Percentiles rank a stretch among this genome's conserved stretches.
phyloP scores from a whole-genome alignment of 176 grass and related monocot species.

The Aegilops umbellulata region DNA sequence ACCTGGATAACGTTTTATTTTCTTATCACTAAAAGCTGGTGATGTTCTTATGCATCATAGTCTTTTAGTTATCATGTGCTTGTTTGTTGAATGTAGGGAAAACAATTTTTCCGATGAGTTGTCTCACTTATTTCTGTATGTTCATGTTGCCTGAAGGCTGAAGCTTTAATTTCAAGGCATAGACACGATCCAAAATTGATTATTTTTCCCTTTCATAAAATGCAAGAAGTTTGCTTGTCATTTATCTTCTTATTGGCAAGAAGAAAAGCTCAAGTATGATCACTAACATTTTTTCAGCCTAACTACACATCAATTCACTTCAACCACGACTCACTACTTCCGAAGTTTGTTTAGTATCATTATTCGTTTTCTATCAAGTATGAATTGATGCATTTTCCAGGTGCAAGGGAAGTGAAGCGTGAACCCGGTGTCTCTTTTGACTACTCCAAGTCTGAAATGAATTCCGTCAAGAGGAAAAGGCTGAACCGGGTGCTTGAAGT shows the following conservation, averaged over 20 bases:
- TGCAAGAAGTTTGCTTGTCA: neutral
- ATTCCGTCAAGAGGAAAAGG: constrained; percentile 45
- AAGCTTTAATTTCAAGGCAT: constrained; percentile 2
- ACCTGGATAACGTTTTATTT: no score
- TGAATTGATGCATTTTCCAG: constrained; percentile 29
- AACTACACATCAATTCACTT: neutral
- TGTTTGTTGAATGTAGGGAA: neutral
- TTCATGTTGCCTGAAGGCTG: neutral
- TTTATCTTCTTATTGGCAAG: neutral
- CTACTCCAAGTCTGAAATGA: neutral
- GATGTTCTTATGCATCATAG: neutral
- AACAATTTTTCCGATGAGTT: neutral
- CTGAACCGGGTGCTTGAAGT: constrained; percentile 32
- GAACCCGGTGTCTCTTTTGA: constrained; percentile 25
- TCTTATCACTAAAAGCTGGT: no score
- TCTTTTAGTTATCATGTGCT: neutral
- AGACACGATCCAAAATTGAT: neutral
- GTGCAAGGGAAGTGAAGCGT: constrained; percentile 15
- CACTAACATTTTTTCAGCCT: neutral
- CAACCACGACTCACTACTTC: neutral
- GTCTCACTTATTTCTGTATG: neutral
- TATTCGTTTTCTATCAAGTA: neutral
- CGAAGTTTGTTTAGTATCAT: neutral
- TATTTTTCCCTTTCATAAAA: neutral
- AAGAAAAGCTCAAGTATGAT: neutral